These are phyloP conservation scores for Ascosphaera apis DNA, from an alignment of 2,329 filamentous ascomycete species.

Conservation along the genomic window DNA sequence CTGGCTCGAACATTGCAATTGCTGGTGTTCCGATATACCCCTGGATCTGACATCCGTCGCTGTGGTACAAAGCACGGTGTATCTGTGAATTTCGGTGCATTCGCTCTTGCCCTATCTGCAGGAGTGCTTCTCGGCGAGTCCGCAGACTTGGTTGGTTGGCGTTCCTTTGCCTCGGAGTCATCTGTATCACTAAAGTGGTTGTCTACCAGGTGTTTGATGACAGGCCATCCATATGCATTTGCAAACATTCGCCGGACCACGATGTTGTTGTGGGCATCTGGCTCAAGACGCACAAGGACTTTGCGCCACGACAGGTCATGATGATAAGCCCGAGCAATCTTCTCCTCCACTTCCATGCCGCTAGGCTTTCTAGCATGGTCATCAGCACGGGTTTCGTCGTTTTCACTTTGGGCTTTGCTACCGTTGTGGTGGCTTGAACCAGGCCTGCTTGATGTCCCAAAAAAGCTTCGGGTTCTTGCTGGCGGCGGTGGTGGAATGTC, in stretches of 20 bases:
- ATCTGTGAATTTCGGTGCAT: background rate
- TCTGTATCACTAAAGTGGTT: constrained; percentile 53
- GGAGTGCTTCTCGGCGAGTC: background rate
- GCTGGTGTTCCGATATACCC: background rate
- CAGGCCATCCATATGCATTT: constrained; percentile 94
- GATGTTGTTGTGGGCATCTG: constrained; percentile 97
- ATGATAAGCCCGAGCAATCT: constrained; percentile 91
- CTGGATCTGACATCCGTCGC: constrained; percentile 1
- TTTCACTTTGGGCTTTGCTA: constrained; percentile 1
- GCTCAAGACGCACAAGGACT: constrained; percentile 81
- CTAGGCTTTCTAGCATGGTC: constrained; percentile 4
- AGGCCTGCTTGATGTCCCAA: constrained; percentile 8
- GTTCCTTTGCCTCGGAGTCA: background rate
- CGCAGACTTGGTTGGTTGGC: background rate
- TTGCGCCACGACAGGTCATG: constrained; percentile 84
- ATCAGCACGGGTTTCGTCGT: constrained; percentile 1
- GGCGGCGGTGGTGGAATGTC: constrained; percentile 68
- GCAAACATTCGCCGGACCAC: constrained; percentile 90
- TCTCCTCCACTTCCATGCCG: constrained; percentile 79
- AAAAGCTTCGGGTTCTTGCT: constrained; percentile 19
- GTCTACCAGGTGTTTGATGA: constrained; percentile 82
- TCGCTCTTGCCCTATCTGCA: background rate
- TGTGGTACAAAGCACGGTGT: background rate
- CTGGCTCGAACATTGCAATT: background rate
- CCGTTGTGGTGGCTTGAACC: constrained; percentile 2